A percentile compares a stretch with the other conserved stretches of the same genome.
Evolutionary conservation across 768 basidiomycete genomes (phyloP).

Genomic region (Boletus reticulatus): DNA sequence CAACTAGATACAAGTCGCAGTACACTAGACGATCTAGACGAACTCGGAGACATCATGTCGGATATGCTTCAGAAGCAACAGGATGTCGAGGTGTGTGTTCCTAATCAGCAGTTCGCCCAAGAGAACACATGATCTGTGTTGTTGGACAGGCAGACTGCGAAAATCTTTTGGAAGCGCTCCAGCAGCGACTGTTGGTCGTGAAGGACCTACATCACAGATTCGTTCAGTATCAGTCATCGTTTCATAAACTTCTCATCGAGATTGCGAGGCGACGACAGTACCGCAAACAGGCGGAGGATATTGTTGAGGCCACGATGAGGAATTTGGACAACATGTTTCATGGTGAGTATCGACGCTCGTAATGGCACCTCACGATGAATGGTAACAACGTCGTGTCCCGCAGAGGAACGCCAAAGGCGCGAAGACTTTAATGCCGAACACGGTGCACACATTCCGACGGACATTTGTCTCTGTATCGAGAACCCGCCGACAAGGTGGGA

Average conservation of each 20-base stretch:
- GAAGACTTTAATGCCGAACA: slow-evolving; percentile 71
- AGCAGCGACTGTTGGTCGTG: slow-evolving; percentile 59
- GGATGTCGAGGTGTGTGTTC: slow-evolving; percentile 54
- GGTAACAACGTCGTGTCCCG: neutral
- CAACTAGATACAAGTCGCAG: slow-evolving; percentile 48
- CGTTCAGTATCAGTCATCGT: slow-evolving; percentile 68
- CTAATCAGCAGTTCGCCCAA: neutral
- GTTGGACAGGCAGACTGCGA: slow-evolving; percentile 46
- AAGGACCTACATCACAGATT: slow-evolving; percentile 65
- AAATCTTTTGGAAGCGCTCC: slow-evolving; percentile 52
- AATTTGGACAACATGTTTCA: slow-evolving; percentile 63
- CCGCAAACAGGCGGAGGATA: slow-evolving; percentile 60
- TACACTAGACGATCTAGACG: slow-evolving; percentile 66
- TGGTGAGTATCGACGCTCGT: slow-evolving; percentile 39
- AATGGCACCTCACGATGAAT: neutral
- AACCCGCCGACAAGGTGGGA: slow-evolving; percentile 76
- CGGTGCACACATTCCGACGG: slow-evolving; percentile 71
- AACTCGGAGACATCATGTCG: slow-evolving; percentile 75
- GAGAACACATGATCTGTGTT: neutral
- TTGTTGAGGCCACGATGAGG: slow-evolving; percentile 64
- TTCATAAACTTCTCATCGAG: slow-evolving; percentile 71
- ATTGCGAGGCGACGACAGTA: slow-evolving; percentile 67
- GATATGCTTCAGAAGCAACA: slow-evolving; percentile 75
- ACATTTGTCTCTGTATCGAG: slow-evolving; percentile 74
- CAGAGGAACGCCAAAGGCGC: slow-evolving; percentile 69